Base-by-base conservation (phyloP, 2,329 filamentous ascomycete species). In the Leptographium lundbergii region DNA sequence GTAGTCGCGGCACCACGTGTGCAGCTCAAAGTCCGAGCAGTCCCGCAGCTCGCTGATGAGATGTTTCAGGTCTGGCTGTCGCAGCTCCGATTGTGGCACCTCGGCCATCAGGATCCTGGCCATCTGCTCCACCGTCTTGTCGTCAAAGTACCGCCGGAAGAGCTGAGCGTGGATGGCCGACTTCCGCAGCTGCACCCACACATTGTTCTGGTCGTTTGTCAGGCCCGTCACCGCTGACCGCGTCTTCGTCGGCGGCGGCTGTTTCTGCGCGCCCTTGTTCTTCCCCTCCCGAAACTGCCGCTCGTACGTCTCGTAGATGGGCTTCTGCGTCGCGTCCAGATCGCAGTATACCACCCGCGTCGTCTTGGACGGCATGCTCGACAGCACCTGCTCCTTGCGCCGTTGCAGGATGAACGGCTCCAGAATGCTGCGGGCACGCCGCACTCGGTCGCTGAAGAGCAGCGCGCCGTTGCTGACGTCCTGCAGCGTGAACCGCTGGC, bases 341-440 rank as follows among this genome's bases (percentile, higher is more conserved):
- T 88, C 82, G 70, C 92, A 96, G 67, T 87, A 87, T 62, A 91
- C 84, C 1, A 96, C 85, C 4, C 84, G 82, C 61, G 85, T 84
- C 13, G 81, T 84, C 75, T 97, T 97, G 57, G 79, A 77, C 0
- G 94, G 91, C 63, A 99, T 79, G 67, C 94, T 87, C 54, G 76
- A 76, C n/a, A 97, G 79, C 10, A 96, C 91, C 67, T 97, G 91
- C 55, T 89, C 84, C 74, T 99, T 99, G 74, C 94, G 92, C 9
- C 94, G 83, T 63, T 95, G 89, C 3, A 99, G 76, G 58, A 99
- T 94, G 69, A 99, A 99, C 0, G 94, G 94, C 27, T 91, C 90
- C 67, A 99, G 83, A 77, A 99, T 99, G 0, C 88, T 90, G 58
- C 91, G 85, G 2, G 94, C 94, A 52, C 91, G 82, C 60, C 84